Conservation (phyloP, 148 eudicot genomes). For the Rhododendron ovatum region DNA sequence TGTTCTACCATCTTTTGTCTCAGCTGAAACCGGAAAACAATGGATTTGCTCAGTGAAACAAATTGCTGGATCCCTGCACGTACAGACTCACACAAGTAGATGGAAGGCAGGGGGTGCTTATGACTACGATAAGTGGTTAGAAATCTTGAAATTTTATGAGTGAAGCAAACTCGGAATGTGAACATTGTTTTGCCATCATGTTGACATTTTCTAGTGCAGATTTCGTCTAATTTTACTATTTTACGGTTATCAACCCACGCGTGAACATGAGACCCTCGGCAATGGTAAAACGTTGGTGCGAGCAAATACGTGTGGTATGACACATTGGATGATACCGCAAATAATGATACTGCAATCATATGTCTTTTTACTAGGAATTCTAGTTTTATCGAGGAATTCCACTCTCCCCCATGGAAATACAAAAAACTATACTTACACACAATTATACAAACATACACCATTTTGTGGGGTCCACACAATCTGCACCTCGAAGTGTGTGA, state of each 20-base stretch:
- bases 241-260: background rate
- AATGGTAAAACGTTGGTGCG: background rate
- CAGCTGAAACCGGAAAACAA: background rate
- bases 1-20: background rate
- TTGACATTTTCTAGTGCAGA: background rate
- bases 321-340: background rate
- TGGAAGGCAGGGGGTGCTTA: background rate
- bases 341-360: too few relatives aligned
- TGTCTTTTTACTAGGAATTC: background rate
- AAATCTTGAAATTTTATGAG: background rate
- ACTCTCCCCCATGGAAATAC: too few relatives aligned
- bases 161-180: background rate
- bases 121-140: background rate
- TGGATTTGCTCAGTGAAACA: background rate
- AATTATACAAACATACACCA: background rate
- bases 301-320: background rate
- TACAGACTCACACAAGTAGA: background rate
- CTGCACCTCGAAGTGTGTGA: background rate
- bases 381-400: background rate
- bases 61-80: background rate
- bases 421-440: too few relatives aligned
- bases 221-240: background rate
- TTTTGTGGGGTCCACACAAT: background rate
- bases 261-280: background rate
- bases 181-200: slow-evolving; percentile 1